Percentiles rank a stretch among this genome's conserved stretches.
Conservation (phyloP, 1,284 basidiomycete species). For the Moniliella sp. region DNA sequence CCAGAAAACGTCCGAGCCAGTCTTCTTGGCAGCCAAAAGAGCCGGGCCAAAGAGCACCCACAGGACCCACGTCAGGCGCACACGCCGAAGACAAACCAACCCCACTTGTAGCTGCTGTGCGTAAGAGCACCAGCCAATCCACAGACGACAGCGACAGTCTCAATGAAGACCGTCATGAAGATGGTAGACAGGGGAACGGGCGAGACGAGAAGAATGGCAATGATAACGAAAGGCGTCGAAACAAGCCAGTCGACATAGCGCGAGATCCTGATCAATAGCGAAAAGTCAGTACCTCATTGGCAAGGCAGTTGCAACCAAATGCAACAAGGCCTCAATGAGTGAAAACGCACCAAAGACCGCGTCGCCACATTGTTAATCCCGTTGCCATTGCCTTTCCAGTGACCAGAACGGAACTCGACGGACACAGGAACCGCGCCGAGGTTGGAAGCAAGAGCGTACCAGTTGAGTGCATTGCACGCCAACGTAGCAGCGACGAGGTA, state of each 20-base stretch:
- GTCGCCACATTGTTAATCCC: no score
- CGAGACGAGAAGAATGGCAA: slow-evolving; percentile 41
- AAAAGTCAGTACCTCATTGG: no score
- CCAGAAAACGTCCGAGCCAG: no score
- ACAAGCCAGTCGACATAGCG: slow-evolving; percentile 34
- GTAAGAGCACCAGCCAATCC: slow-evolving; percentile 43
- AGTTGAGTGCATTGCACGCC: slow-evolving; percentile 33
- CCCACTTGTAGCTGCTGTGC: slow-evolving; percentile 41
- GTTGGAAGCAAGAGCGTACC: slow-evolving; percentile 45
- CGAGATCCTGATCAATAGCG: no score
- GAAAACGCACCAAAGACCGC: no score
- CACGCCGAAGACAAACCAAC: no score
- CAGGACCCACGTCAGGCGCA: no score
- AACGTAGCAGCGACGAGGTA: slow-evolving; percentile 35
- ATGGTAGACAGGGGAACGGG: slow-evolving; percentile 42
- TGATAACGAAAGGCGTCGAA: slow-evolving; percentile 43
- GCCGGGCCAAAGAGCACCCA: slow-evolving; percentile 31
- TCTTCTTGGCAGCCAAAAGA: slow-evolving; percentile 34
- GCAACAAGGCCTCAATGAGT: no score
- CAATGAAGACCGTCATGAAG: slow-evolving; percentile 42
- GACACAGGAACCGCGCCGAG: slow-evolving; percentile 41
- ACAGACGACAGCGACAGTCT: slow-evolving; percentile 37
- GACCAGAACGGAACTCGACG: slow-evolving; percentile 40
- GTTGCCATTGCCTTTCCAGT: no score
- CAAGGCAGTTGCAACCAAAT: no score